These are phyloP conservation scores for Verticillium albo-atrum DNA, from an alignment of 2,329 filamentous ascomycete genomes.

Conservation along the genomic window DNA sequence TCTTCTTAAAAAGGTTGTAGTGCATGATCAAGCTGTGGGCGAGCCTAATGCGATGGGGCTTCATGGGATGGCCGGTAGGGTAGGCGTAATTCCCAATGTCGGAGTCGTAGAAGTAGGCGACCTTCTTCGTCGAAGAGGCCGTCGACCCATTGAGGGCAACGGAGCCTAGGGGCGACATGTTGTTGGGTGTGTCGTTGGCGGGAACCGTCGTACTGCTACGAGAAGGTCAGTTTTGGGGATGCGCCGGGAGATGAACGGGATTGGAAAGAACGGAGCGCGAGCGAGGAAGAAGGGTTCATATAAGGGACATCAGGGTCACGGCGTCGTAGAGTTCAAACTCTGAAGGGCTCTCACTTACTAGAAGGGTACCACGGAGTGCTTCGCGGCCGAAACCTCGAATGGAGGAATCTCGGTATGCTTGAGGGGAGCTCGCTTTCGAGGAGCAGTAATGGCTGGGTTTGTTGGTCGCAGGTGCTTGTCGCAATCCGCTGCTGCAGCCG, in stretches of 20 bases:
- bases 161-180: constrained; percentile 30
- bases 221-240: neutral
- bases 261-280: neutral
- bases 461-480: neutral
- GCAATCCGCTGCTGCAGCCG: neutral
- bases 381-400: neutral
- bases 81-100: constrained; percentile 99
- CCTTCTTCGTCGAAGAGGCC: constrained; percentile 61
- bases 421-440: neutral
- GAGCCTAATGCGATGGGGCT: constrained; percentile 90
- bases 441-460: neutral
- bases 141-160: constrained; percentile 38
- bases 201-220: neutral
- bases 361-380: neutral
- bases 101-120: constrained; percentile 97
- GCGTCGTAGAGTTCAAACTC: neutral
- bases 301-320: neutral
- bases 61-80: constrained; percentile 96
- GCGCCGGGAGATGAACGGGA: neutral
- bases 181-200: neutral
- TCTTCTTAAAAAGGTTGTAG: constrained; percentile 92
- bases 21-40: constrained; percentile 96
- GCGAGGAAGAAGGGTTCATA: neutral
- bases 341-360: neutral
- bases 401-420: neutral